These are phyloP conservation scores for Talaromyces islandicus DNA, from an alignment of 2,329 filamentous ascomycete genomes.

Conservation along the genomic window DNA sequence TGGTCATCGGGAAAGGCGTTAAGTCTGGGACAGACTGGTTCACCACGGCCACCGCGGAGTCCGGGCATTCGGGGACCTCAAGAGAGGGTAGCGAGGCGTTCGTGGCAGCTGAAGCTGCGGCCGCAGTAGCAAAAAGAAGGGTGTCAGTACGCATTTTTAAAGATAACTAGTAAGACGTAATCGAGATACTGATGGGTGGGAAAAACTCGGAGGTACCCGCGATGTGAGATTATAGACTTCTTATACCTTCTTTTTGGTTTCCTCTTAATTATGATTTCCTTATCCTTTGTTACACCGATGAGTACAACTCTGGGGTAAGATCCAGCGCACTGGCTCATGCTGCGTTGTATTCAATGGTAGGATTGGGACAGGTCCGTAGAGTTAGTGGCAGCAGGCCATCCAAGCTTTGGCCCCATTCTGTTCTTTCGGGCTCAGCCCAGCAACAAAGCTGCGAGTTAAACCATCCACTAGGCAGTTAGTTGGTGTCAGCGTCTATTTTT, in stretches of 20 bases:
- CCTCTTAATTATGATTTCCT: background rate
- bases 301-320: background rate
- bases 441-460: background rate
- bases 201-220: background rate
- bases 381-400: background rate
- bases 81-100: background rate
- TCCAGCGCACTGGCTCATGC: background rate
- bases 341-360: background rate
- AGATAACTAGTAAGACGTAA: background rate
- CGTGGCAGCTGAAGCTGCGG: background rate
- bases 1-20: constrained; percentile 3
- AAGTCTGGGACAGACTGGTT: constrained; percentile 7
- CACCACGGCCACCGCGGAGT: constrained; percentile 1
- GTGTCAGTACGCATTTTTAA: background rate
- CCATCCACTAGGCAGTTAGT: background rate
- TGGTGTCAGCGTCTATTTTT: background rate
- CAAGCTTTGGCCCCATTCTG: background rate
- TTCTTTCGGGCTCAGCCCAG: too few species aligned
- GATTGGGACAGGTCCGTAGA: background rate
- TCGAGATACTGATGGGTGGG: background rate
- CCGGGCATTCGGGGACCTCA: constrained; percentile 6
- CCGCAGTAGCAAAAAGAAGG: background rate
- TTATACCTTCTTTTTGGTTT: background rate
- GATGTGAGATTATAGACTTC: background rate
- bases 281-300: background rate